phyloP scores from a whole-genome alignment of 1,139 yeast genomes.

The Saccharomycopsis phalli region DNA sequence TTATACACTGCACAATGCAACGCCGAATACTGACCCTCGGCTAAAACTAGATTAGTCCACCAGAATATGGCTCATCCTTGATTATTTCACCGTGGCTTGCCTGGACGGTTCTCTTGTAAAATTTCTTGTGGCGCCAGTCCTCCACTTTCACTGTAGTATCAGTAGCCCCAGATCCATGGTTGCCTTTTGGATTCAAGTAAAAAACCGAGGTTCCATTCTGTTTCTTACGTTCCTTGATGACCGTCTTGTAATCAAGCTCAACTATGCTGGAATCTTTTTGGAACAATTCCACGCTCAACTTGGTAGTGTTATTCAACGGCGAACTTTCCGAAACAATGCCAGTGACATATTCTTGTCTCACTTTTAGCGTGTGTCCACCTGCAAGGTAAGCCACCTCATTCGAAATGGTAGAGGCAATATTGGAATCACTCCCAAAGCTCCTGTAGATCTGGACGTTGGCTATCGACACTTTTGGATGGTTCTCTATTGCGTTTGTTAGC shows the following conservation, averaged over 20 bases:
- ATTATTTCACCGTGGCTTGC: not conserved
- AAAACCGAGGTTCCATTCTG: conserved; percentile 44
- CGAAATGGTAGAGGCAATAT: conserved; percentile 6
- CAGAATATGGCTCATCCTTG: not conserved
- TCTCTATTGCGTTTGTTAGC: too few relatives aligned
- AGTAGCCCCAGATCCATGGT: conserved; percentile 43
- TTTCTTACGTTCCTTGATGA: not conserved
- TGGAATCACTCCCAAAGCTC: conserved; percentile 21
- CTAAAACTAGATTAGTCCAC: too few relatives aligned
- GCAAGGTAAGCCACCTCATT: not conserved
- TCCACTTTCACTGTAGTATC: conserved; percentile 26
- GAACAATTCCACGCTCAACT: not conserved
- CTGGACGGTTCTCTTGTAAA: not conserved
- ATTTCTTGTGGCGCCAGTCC: not conserved
- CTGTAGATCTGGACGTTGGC: conserved; percentile 21
- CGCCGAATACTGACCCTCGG: too few relatives aligned
- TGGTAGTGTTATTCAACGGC: not conserved
- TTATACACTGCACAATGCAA: too few relatives aligned
- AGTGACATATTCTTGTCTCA: not conserved
- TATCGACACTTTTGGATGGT: too few relatives aligned
- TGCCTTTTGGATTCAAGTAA: conserved; percentile 38
- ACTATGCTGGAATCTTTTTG: not conserved
- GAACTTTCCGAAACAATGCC: not conserved
- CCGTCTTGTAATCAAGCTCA: not conserved
- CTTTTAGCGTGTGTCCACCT: not conserved